Conservation (phyloP, 2,329 filamentous ascomycete genomes). For the Chaetoscypha palmicola region DNA sequence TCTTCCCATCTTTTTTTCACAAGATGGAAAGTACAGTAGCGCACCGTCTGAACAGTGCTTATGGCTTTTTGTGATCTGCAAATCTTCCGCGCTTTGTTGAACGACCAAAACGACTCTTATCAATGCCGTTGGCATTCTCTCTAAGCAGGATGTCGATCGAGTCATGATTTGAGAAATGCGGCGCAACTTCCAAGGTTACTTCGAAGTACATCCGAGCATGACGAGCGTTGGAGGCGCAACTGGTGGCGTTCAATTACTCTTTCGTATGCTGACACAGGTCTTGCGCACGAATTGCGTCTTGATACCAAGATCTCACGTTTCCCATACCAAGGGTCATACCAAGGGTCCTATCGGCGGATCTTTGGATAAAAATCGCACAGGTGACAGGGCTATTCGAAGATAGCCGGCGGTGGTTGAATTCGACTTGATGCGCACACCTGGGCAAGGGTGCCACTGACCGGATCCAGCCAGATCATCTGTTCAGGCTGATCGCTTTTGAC, state of each 20-base stretch:
- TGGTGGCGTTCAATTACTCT: neutral
- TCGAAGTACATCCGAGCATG: neutral
- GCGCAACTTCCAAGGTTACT: neutral
- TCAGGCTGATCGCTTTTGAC: slow-evolving; percentile 1
- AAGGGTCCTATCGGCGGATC: slow-evolving; percentile 1
- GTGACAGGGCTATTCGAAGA: neutral
- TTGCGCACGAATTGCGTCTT: neutral
- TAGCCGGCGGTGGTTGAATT: neutral
- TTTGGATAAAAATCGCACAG: neutral
- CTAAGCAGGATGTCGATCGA: neutral
- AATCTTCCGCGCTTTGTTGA: too few relatives aligned
- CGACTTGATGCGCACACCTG: neutral
- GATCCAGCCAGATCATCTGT: neutral
- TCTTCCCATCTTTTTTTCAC: too few relatives aligned
- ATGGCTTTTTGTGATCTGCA: too few relatives aligned
- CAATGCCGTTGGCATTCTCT: neutral
- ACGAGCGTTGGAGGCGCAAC: neutral
- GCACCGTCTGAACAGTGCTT: too few relatives aligned
- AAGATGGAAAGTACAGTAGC: too few relatives aligned
- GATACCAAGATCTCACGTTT: neutral
- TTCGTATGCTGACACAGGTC: neutral
- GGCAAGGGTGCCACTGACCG: neutral
- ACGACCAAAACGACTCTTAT: neutral
- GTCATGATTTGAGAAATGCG: neutral
- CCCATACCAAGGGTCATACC: neutral